Evolutionary conservation across 1,139 yeast genomes (phyloP).

Genomic region (Candida sp.): DNA sequence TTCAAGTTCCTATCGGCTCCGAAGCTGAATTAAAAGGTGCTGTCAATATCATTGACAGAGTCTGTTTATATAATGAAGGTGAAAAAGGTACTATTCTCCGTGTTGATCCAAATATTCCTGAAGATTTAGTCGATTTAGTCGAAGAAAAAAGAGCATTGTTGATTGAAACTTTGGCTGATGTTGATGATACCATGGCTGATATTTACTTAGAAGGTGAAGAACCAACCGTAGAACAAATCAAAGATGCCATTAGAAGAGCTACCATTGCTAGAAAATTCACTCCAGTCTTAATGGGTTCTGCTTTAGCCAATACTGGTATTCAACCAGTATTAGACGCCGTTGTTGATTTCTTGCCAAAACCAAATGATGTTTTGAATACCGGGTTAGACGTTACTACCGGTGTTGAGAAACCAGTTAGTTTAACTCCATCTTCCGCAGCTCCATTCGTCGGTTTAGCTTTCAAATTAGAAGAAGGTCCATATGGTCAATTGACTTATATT

Average conservation of each 20-base stretch:
- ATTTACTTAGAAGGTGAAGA: slow-evolving; percentile 85
- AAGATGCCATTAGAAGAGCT: slow-evolving; percentile 87
- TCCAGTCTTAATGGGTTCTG: slow-evolving; percentile 99
- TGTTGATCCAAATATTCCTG: slow-evolving; percentile 66
- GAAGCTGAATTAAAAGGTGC: slow-evolving; percentile 85
- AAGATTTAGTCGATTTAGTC: slow-evolving; percentile 66
- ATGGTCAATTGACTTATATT: slow-evolving; percentile 94
- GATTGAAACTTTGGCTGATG: slow-evolving; percentile 95
- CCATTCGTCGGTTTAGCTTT: slow-evolving; percentile 97
- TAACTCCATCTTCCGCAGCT: slow-evolving; percentile 68
- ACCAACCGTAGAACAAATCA: slow-evolving; percentile 80
- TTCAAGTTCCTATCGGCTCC: slow-evolving; percentile 96
- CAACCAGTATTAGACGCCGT: slow-evolving; percentile 96
- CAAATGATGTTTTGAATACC: slow-evolving; percentile 86
- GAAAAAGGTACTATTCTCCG: slow-evolving; percentile 78
- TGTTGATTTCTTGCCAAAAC: slow-evolving; percentile 93
- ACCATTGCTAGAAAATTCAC: slow-evolving; percentile 97
- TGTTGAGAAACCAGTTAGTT: slow-evolving; percentile 61
- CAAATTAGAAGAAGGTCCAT: slow-evolving; percentile 97
- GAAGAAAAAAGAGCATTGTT: slow-evolving; percentile 80
- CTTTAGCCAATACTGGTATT: slow-evolving; percentile 91
- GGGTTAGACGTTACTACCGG: slow-evolving; percentile 69
- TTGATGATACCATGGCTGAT: slow-evolving; percentile 96
- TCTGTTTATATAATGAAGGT: slow-evolving; percentile 88
- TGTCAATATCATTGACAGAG: slow-evolving; percentile 86